phyloP scores from a whole-genome alignment of 495 filamentous ascomycete genomes.

The Parathielavia appendiculata region DNA sequence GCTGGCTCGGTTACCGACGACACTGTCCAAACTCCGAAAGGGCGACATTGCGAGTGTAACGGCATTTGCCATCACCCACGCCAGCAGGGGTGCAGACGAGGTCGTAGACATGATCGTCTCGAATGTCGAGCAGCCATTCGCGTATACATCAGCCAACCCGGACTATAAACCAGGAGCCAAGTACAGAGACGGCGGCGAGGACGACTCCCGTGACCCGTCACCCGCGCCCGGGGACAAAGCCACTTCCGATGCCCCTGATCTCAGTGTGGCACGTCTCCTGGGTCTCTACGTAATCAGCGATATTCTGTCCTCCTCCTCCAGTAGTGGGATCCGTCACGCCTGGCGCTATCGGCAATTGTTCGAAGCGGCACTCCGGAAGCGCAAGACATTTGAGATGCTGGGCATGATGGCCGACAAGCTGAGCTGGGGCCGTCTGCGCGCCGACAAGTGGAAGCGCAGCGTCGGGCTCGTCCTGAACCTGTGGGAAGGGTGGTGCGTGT shows the following conservation, averaged over 20 bases:
- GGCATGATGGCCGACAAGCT: slow-evolving; percentile 71
- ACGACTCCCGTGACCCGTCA: slow-evolving; percentile 31
- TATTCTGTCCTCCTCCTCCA: slow-evolving; percentile 78
- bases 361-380: slow-evolving; percentile 63
- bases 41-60: slow-evolving; percentile 85
- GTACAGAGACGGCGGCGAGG: slow-evolving; percentile 37
- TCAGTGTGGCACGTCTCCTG: slow-evolving; percentile 68
- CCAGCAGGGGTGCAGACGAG: slow-evolving; percentile 71
- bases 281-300: slow-evolving; percentile 85
- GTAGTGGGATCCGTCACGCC: slow-evolving; percentile 75
- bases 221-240: slow-evolving; percentile 36
- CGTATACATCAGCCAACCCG: slow-evolving; percentile 54
- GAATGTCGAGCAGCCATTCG: slow-evolving; percentile 71
- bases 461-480: slow-evolving; percentile 65
- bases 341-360: slow-evolving; percentile 90
- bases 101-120: slow-evolving; percentile 80
- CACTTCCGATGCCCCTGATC: slow-evolving; percentile 48
- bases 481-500: slow-evolving; percentile 91
- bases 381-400: slow-evolving; percentile 73
- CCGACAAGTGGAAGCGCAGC: slow-evolving; percentile 87
- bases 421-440: slow-evolving; percentile 75
- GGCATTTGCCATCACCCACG: slow-evolving; percentile 84
- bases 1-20: slow-evolving; percentile 73
- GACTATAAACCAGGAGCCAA: slow-evolving; percentile 38
- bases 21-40: slow-evolving; percentile 66